Evolutionary conservation across 1,284 basidiomycete species (phyloP).

Genomic region (Trichosporon sp.): DNA sequence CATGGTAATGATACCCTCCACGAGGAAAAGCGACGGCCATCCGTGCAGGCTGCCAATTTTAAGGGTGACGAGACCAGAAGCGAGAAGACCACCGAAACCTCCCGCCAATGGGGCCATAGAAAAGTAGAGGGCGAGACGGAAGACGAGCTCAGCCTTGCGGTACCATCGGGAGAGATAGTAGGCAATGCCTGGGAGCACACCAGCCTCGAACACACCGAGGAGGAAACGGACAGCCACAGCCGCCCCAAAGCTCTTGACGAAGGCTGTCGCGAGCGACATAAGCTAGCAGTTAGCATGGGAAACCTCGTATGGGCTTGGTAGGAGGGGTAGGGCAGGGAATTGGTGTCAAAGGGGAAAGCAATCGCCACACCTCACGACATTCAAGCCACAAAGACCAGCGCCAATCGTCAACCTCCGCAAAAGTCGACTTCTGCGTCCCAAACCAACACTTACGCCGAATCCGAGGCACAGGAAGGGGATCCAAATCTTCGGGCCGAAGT

Average conservation of each 20-base stretch:
- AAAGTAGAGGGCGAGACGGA: conserved; percentile 31
- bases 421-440: not conserved
- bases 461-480: conserved; percentile 35
- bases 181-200: conserved; percentile 44
- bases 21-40: conserved; percentile 38
- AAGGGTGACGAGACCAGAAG: conserved; percentile 32
- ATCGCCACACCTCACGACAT: not conserved
- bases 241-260: conserved; percentile 34
- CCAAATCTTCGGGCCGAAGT: conserved; percentile 34
- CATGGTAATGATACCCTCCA: conserved; percentile 48
- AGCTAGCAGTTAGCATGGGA: conserved; percentile 28
- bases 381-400: not conserved
- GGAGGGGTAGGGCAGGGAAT: too few relatives aligned
- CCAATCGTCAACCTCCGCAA: not conserved
- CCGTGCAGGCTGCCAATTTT: conserved; percentile 34
- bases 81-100: conserved; percentile 36
- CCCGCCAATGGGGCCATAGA: conserved; percentile 26
- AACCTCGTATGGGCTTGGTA: too few relatives aligned
- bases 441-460: conserved; percentile 30
- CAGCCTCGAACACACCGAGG: conserved; percentile 46
- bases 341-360: too few relatives aligned
- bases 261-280: conserved; percentile 40
- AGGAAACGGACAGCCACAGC: conserved; percentile 35
- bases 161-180: conserved; percentile 41
- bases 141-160: conserved; percentile 31